Conservation (phyloP, 108 stramenopile species). For the Cyclotella atomus region DNA sequence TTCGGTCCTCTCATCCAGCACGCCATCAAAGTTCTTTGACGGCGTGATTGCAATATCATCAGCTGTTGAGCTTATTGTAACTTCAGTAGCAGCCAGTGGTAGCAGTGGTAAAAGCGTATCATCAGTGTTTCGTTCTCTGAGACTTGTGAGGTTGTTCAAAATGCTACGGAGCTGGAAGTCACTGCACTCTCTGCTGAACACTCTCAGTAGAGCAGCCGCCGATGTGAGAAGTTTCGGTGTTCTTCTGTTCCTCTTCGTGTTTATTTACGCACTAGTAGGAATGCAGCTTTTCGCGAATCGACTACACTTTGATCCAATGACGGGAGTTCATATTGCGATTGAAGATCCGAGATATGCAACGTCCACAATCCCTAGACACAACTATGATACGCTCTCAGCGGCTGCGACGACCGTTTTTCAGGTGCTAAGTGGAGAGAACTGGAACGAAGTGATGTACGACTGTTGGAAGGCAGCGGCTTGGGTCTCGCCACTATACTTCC, state of each 20-base stretch:
- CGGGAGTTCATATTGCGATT: slow-evolving; percentile 30
- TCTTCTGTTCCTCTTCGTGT: slow-evolving; percentile 69
- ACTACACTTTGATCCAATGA: slow-evolving; percentile 41
- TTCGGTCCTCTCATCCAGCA: no score
- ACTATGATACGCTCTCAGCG: slow-evolving; percentile 59
- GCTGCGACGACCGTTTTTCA: slow-evolving; percentile 61
- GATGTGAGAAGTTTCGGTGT: slow-evolving; percentile 69
- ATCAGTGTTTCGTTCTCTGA: slow-evolving; percentile 64
- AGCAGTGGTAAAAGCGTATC: slow-evolving; percentile 53
- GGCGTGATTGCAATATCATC: slow-evolving; percentile 62
- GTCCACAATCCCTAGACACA: slow-evolving; percentile 42
- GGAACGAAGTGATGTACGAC: slow-evolving; percentile 72
- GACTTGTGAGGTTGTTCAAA: slow-evolving; percentile 80
- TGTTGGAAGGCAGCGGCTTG: slow-evolving; percentile 46
- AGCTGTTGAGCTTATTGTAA: slow-evolving; percentile 55
- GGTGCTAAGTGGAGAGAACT: slow-evolving; percentile 67
- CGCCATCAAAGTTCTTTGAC: slow-evolving; percentile 54
- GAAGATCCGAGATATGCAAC: slow-evolving; percentile 25
- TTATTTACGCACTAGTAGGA: slow-evolving; percentile 70
- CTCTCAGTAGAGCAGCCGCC: slow-evolving; percentile 53
- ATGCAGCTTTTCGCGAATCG: slow-evolving; percentile 79
- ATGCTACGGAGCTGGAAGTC: slow-evolving; percentile 68
- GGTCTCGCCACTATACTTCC: slow-evolving; percentile 55
- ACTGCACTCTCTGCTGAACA: slow-evolving; percentile 60
- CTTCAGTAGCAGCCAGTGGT: slow-evolving; percentile 25